Percentiles rank a stretch among this genome's conserved stretches.
Conservation (phyloP, 495 filamentous ascomycete genomes). For the Hypoxylon fuscum region DNA sequence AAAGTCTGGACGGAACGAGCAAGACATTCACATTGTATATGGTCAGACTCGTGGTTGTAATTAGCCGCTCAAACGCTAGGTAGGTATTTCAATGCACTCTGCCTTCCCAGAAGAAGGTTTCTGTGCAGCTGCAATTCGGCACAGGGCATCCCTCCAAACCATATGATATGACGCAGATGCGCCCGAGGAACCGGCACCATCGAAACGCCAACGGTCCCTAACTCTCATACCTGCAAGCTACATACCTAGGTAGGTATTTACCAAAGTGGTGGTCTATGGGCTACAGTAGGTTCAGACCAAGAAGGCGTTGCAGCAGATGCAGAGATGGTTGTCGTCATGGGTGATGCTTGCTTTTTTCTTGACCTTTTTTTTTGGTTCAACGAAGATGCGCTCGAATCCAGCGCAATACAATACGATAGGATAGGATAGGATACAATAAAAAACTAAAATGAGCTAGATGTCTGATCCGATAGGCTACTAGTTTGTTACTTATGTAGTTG, state of each 20-base stretch:
- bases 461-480: too few relatives aligned
- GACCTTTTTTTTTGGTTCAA: not conserved
- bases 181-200: conserved; percentile 27
- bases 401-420: too few relatives aligned
- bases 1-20: too few relatives aligned
- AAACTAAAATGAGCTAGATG: too few relatives aligned
- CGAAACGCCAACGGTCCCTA: not conserved
- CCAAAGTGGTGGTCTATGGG: not conserved
- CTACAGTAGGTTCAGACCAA: not conserved
- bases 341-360: not conserved
- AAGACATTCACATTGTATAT: too few relatives aligned
- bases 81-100: too few relatives aligned
- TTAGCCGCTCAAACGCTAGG: conserved; percentile 1
- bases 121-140: conserved; percentile 34
- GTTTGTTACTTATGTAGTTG: not conserved
- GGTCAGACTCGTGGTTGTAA: too few relatives aligned
- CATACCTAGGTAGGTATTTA: not conserved
- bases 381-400: not conserved
- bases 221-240: not conserved
- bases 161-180: conserved; percentile 31
- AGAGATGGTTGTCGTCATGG: not conserved
- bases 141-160: conserved; percentile 17
- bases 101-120: conserved; percentile 28
- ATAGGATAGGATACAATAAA: too few relatives aligned
- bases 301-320: not conserved